A percentile compares a stretch with the other conserved stretches of the same genome.
phyloP scores from a whole-genome alignment of 1,284 basidiomycete species.

The Grifola frondosa region DNA sequence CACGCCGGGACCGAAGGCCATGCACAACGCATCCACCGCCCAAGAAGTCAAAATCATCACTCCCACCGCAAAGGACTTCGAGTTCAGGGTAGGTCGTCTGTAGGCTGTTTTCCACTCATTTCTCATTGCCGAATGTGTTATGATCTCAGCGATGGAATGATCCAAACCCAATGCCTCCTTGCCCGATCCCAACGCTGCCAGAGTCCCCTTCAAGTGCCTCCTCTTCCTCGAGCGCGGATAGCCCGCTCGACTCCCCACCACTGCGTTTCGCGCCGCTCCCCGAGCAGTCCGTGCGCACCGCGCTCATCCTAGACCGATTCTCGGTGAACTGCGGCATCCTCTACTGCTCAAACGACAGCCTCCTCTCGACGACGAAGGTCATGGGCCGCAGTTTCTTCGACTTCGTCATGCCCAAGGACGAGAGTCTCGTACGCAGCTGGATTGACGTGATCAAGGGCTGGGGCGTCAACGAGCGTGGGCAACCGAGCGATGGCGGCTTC shows the following conservation, averaged over 20 bases:
- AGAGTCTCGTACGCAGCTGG: conserved; percentile 63
- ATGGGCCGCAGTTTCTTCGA: conserved; percentile 72
- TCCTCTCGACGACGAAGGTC: conserved; percentile 54
- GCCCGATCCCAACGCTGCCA: conserved; percentile 21
- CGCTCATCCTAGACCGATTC: conserved; percentile 75
- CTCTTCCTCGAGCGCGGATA: no score
- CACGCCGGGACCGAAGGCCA: conserved; percentile 63
- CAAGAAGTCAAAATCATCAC: conserved; percentile 74
- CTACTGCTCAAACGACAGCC: conserved; percentile 70
- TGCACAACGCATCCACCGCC: conserved; percentile 76
- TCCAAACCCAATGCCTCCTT: conserved; percentile 56
- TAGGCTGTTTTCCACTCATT: neutral
- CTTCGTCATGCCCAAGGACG: conserved; percentile 62
- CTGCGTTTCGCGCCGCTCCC: conserved; percentile 59
- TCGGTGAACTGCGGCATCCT: conserved; percentile 58
- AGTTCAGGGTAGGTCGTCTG: conserved; percentile 55
- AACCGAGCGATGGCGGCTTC: conserved; percentile 78
- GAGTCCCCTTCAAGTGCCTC: no score
- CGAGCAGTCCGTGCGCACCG: conserved; percentile 64
- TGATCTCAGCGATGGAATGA: conserved; percentile 68
- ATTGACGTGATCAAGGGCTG: conserved; percentile 73
- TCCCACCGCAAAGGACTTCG: conserved; percentile 61
- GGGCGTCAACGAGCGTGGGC: conserved; percentile 77
- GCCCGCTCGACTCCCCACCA: no score
- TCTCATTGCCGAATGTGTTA: neutral